These are phyloP conservation scores for Aureobasidium sp. DNA, from an alignment of 2,329 filamentous ascomycete genomes.

Conservation along the genomic window DNA sequence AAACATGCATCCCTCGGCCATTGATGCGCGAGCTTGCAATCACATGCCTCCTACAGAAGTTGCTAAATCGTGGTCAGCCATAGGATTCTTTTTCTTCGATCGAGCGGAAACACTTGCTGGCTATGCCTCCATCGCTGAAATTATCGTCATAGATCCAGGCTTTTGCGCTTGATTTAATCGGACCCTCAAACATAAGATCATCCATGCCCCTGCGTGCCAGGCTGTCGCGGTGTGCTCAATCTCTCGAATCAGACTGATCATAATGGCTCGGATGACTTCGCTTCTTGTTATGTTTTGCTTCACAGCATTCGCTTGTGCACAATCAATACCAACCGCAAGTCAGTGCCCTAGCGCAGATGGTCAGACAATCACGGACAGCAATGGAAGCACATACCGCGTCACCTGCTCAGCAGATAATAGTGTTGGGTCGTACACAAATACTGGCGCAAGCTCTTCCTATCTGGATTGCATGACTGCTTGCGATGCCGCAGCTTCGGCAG, in stretches of 20 bases:
- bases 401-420: conserved; percentile 15
- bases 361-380: conserved; percentile 20
- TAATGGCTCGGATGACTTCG: neutral
- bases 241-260: neutral
- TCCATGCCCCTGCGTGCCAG: neutral
- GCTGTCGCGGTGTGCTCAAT: too few relatives aligned
- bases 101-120: neutral
- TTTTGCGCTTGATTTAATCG: neutral
- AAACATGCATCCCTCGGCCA: neutral
- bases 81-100: neutral
- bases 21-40: neutral
- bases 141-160: neutral
- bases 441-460: conserved; percentile 16
- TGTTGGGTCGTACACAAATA: conserved; percentile 15
- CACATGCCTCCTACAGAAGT: neutral
- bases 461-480: conserved; percentile 18
- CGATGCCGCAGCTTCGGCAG: conserved; percentile 13
- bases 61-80: neutral
- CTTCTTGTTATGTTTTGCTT: neutral
- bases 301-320: neutral
- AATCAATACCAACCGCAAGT: conserved; percentile 5
- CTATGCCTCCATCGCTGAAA: neutral
- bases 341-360: conserved; percentile 21
- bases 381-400: conserved; percentile 10
- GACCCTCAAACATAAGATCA: neutral